Conservation (phyloP, 768 basidiomycete genomes). For the Baorangia bicolor region DNA sequence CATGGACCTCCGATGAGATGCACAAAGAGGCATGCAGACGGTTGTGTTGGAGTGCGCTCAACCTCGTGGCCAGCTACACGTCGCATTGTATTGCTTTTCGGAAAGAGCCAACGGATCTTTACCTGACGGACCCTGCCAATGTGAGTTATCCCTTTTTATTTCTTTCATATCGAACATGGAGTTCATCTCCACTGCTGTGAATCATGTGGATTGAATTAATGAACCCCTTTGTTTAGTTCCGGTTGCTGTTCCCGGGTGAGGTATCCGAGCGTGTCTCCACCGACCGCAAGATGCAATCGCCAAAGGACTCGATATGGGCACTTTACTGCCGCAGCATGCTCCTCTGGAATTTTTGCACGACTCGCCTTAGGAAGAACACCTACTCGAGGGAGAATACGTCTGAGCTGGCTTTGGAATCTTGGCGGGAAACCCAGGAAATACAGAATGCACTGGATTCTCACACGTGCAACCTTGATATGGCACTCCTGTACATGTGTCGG, state of each 20-base stretch:
- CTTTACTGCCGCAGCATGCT: constrained; percentile 81
- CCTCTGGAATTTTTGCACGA: constrained; percentile 68
- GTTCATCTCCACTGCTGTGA: constrained; percentile 8
- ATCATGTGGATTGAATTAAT: constrained; percentile 9
- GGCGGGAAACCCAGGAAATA: constrained; percentile 64
- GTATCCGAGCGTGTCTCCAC: constrained; percentile 49
- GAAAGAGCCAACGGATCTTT: constrained; percentile 54
- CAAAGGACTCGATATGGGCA: constrained; percentile 81
- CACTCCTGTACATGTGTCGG: constrained; percentile 61
- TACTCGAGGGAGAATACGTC: constrained; percentile 53
- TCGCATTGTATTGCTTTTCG: constrained; percentile 68
- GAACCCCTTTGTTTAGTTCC: constrained; percentile 16
- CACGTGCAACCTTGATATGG: constrained; percentile 67
- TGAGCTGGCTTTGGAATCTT: constrained; percentile 58
- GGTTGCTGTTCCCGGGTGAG: constrained; percentile 76
- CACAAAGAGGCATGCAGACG: constrained; percentile 72
- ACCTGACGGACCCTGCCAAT: constrained; percentile 62
- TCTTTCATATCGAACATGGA: constrained; percentile 4
- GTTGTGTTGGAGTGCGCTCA: constrained; percentile 73
- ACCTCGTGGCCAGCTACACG: constrained; percentile 65
- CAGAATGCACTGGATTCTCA: constrained; percentile 68
- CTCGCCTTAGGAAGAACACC: constrained; percentile 45
- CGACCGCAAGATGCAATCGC: constrained; percentile 46
- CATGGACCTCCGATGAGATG: constrained; percentile 55
- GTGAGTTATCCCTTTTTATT: constrained; percentile 40